Base-by-base conservation (phyloP, 192 early-diverging fungal species). In the Paraglomus brasilianum region DNA sequence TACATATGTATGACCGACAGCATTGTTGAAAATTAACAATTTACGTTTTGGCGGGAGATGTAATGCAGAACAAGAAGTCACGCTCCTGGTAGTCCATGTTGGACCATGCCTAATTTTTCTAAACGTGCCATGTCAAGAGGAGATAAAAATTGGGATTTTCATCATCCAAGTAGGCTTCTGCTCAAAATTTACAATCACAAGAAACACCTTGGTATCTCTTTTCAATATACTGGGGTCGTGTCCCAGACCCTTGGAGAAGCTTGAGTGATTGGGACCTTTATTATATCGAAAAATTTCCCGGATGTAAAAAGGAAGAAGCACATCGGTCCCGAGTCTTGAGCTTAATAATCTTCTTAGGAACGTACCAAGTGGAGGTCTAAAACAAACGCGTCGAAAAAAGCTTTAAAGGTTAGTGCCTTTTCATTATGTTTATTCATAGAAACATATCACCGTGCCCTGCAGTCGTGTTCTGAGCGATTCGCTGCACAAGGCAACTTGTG, bases 261-360 rank as follows among this genome's bases (percentile, higher is more conserved):
- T 5, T 3, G 55, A 57, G 55, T 17, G 30, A 57, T 22, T 57
- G 21, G 21, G 38, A 57, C 11, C 21, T 57, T 57, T 57, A 57
- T 36, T 57, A 57, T 22, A 57, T 57, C 21, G 38, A 57, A n/a
- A 22, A 48, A 0, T 17, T 0, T 15, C 46, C 62, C 41, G 62
- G 46, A n/a, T 48, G 62, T 4, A 48, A 9, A 17, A 64, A 39
- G 49, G 15, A 30, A 0, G 45, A 64, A 36, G 61, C 61, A 30
- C 61, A 64, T 47, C 45, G 24, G 0, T 36, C 45, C 17, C 44
- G 1, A n/a, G 61, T 48, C 0, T 64, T 30, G 62, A 64, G n/a
- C 62, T 64, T 64, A 6, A 36, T 30, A 48, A 48, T 17, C 61
- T 64, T 48, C 61, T 64, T 47, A 48, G 49, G 5, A 64, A 48